These are phyloP conservation scores for Circinella umbellata DNA, from an alignment of 371 early-diverging fungal genomes.

Conservation along the genomic window DNA sequence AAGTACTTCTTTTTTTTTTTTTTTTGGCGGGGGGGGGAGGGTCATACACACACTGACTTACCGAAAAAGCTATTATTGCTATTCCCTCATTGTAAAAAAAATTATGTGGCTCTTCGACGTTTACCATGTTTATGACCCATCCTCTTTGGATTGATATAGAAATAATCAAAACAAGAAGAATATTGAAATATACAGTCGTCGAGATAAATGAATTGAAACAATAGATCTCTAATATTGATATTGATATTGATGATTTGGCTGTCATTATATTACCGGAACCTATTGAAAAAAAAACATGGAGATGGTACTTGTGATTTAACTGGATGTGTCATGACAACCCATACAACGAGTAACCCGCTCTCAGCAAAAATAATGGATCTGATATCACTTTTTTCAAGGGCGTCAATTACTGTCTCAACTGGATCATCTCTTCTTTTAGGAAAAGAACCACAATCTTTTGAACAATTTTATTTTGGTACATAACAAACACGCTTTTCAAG, in stretches of 20 bases:
- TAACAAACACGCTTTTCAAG: slow-evolving; percentile 19
- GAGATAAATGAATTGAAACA: slow-evolving; percentile 5
- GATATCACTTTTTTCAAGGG: background rate
- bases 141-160: background rate
- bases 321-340: slow-evolving; percentile 6
- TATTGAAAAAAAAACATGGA: slow-evolving; percentile 23
- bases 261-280: slow-evolving; percentile 19
- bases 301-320: slow-evolving; percentile 23
- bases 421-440: slow-evolving; percentile 19
- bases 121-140: slow-evolving; percentile 22
- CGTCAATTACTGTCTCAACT: background rate
- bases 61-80: slow-evolving; percentile 31
- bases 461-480: slow-evolving; percentile 11
- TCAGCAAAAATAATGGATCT: slow-evolving; percentile 8
- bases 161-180: slow-evolving; percentile 1
- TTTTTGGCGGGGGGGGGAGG: too few relatives aligned
- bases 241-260: slow-evolving; percentile 24
- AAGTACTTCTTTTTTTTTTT: slow-evolving; percentile 16
- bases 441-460: slow-evolving; percentile 23
- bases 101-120: slow-evolving; percentile 21
- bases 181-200: slow-evolving; percentile 1
- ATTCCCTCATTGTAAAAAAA: slow-evolving; percentile 25
- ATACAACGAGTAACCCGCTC: slow-evolving; percentile 16
- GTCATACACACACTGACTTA: slow-evolving; percentile 20
- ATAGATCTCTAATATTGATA: slow-evolving; percentile 20